A percentile compares a stretch with the other conserved stretches of the same genome.
Conservation (phyloP, 2,329 filamentous ascomycete species). For the Macrophomina phaseolina region DNA sequence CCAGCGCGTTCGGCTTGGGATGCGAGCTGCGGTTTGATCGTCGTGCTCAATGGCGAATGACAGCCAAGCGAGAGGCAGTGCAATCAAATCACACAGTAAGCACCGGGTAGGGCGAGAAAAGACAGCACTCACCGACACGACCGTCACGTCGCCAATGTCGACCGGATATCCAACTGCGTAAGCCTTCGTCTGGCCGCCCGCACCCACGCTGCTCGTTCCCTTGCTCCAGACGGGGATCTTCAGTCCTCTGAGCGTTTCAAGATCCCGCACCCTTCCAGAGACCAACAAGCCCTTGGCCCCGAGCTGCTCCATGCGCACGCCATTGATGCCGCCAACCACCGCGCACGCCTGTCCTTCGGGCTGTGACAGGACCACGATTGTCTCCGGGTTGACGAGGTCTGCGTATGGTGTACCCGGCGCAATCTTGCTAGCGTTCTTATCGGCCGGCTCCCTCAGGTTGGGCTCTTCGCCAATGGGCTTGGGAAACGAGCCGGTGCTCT, state of each 20-base stretch:
- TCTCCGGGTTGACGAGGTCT: slow-evolving; percentile 65
- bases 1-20: background rate
- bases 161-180: slow-evolving; percentile 56
- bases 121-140: slow-evolving; percentile 39
- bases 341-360: slow-evolving; percentile 70
- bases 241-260: slow-evolving; percentile 63
- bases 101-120: background rate
- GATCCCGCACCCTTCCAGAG: slow-evolving; percentile 70
- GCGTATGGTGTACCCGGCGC: slow-evolving; percentile 69
- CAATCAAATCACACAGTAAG: background rate
- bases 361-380: slow-evolving; percentile 71
- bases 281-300: slow-evolving; percentile 69
- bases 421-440: slow-evolving; percentile 53
- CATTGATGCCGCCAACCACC: slow-evolving; percentile 79
- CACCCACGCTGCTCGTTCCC: slow-evolving; percentile 63
- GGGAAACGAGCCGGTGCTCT: slow-evolving; percentile 50
- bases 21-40: background rate
- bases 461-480: slow-evolving; percentile 13
- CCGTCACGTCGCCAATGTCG: slow-evolving; percentile 42
- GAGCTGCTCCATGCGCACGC: slow-evolving; percentile 68
- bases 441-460: slow-evolving; percentile 8
- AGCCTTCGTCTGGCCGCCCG: slow-evolving; percentile 62
- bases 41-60: background rate
- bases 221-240: slow-evolving; percentile 59
- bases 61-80: background rate